Conservation (phyloP, 1,284 basidiomycete genomes). For the Pseudozyma sp. region DNA sequence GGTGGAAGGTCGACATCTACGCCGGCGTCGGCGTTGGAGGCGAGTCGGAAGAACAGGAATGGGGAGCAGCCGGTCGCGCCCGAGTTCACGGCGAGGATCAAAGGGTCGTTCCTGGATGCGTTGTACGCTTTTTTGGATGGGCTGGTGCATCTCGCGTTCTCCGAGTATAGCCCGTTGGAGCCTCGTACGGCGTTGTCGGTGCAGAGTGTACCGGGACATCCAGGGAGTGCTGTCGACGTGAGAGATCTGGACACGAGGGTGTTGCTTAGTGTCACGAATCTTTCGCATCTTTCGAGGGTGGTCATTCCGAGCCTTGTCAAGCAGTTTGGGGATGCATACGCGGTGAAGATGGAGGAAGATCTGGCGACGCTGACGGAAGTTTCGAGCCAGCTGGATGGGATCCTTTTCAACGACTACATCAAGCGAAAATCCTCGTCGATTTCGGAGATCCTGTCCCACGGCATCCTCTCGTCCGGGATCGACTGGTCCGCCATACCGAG, state of each 20-base stretch:
- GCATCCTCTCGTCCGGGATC: slow-evolving; percentile 82
- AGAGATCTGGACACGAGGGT: slow-evolving; percentile 78
- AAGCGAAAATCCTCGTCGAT: slow-evolving; percentile 80
- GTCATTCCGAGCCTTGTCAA: slow-evolving; percentile 83
- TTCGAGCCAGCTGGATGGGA: slow-evolving; percentile 84
- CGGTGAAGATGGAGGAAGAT: slow-evolving; percentile 80
- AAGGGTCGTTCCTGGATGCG: slow-evolving; percentile 86
- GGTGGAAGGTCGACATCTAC: slow-evolving; percentile 74
- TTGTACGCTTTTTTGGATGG: slow-evolving; percentile 91
- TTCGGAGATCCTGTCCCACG: slow-evolving; percentile 78
- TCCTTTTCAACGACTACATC: slow-evolving; percentile 86
- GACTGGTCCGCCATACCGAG: slow-evolving; percentile 92
- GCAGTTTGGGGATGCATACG: slow-evolving; percentile 83
- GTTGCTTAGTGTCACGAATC: slow-evolving; percentile 89
- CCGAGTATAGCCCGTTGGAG: slow-evolving; percentile 60
- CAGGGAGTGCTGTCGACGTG: slow-evolving; percentile 62
- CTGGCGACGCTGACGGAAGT: slow-evolving; percentile 82
- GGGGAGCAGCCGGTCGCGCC: slow-evolving; percentile 34
- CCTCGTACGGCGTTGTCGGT: slow-evolving; percentile 45
- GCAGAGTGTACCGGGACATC: slow-evolving; percentile 43
- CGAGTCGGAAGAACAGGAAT: slow-evolving; percentile 19
- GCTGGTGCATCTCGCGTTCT: slow-evolving; percentile 82
- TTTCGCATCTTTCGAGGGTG: slow-evolving; percentile 78
- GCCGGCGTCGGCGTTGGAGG: slow-evolving; percentile 24
- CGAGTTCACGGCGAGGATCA: slow-evolving; percentile 75